These are phyloP conservation scores for Terfezia boudieri DNA, from an alignment of 495 filamentous ascomycete species.

Conservation along the genomic window DNA sequence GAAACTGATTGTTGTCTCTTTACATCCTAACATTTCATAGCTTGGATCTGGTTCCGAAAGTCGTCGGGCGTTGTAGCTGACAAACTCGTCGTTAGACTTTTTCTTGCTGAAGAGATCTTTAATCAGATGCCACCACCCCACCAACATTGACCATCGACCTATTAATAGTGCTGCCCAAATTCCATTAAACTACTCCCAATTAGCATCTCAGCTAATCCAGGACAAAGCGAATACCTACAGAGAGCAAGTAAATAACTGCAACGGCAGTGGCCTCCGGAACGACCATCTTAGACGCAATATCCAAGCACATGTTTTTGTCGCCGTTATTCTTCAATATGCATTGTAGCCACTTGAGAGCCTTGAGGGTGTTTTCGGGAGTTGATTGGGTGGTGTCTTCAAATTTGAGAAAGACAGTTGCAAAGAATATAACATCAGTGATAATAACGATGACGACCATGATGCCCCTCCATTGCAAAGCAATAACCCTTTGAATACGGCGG, in stretches of 20 bases:
- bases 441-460: slow-evolving; percentile 72
- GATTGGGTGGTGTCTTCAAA: slow-evolving; percentile 45
- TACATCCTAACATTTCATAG: slow-evolving; percentile 53
- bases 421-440: slow-evolving; percentile 72
- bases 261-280: slow-evolving; percentile 57
- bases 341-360: slow-evolving; percentile 24
- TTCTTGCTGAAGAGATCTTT: slow-evolving; percentile 22
- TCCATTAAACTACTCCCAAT: slow-evolving; percentile 39
- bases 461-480: slow-evolving; percentile 87
- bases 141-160: slow-evolving; percentile 57
- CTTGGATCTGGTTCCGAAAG: slow-evolving; percentile 38
- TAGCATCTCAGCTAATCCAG: not conserved
- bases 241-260: slow-evolving; percentile 59
- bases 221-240: slow-evolving; percentile 28
- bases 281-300: slow-evolving; percentile 31
- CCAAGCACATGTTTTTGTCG: slow-evolving; percentile 41
- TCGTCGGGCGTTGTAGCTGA: slow-evolving; percentile 58
- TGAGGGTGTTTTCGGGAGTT: slow-evolving; percentile 29
- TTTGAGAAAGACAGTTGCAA: slow-evolving; percentile 71
- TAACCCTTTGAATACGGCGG: slow-evolving; percentile 56
- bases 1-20: not conserved
- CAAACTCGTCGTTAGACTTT: slow-evolving; percentile 43
- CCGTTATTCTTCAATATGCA: slow-evolving; percentile 41
- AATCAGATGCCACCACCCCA: slow-evolving; percentile 56
- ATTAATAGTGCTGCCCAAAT: slow-evolving; percentile 68